Evolutionary conservation across 2,329 filamentous ascomycete species (phyloP).

Genomic region (Ilyonectria mors-panacis): DNA sequence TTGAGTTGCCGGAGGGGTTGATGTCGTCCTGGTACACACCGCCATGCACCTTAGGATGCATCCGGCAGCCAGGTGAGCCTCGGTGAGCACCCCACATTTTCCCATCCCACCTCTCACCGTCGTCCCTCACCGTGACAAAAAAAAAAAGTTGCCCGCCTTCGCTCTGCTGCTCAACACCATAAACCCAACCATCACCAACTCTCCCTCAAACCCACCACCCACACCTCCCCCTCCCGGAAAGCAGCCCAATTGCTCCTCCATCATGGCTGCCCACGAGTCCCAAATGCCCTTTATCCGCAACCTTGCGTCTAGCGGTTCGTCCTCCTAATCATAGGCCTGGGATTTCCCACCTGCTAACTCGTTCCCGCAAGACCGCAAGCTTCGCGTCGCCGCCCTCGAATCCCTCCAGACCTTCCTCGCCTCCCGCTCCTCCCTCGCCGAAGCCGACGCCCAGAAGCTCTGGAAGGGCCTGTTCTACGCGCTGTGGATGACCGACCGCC

Average conservation of each 20-base stretch:
- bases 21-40: background rate
- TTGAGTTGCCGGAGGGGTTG: too few relatives aligned
- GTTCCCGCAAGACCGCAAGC: slow-evolving; percentile 77
- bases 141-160: slow-evolving; percentile 44
- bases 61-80: background rate
- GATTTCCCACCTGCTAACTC: slow-evolving; percentile 7
- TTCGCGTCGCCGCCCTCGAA: slow-evolving; percentile 81
- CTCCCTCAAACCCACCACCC: slow-evolving; percentile 11
- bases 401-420: slow-evolving; percentile 85
- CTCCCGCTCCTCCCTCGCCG: slow-evolving; percentile 70
- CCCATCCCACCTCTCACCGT: slow-evolving; percentile 38
- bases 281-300: slow-evolving; percentile 84
- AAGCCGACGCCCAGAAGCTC: slow-evolving; percentile 85
- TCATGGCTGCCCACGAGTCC: slow-evolving; percentile 54
- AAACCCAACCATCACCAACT: slow-evolving; percentile 17
- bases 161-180: slow-evolving; percentile 40
- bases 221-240: background rate
- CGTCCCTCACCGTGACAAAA: slow-evolving; percentile 42
- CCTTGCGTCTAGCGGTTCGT: slow-evolving; percentile 85
- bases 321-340: slow-evolving; percentile 10
- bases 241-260: slow-evolving; percentile 29
- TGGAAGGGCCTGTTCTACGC: slow-evolving; percentile 97
- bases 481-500: slow-evolving; percentile 94
- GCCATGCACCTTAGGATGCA: background rate
- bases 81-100: slow-evolving; percentile 39